These are phyloP conservation scores for Linanthus parryae DNA, from an alignment of 148 eudicot species.

Conservation along the genomic window DNA sequence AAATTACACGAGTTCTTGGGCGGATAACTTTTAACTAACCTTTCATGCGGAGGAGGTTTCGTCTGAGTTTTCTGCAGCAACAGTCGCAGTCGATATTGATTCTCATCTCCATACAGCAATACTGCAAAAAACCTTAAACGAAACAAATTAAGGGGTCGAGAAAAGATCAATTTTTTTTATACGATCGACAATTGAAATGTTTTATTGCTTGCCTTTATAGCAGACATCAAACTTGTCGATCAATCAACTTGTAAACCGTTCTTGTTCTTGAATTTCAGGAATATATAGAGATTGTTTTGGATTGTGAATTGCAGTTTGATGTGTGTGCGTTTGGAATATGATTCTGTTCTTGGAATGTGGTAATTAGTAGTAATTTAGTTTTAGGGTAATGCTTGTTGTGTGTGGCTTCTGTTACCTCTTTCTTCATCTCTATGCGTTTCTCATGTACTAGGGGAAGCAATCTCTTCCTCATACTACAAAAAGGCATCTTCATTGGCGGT, in stretches of 20 bases:
- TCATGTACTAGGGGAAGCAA: slow-evolving; percentile 7
- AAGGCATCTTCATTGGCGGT: too few relatives aligned
- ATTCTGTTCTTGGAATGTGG: slow-evolving; percentile 17
- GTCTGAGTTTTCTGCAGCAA: slow-evolving; percentile 38
- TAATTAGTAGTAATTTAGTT: too few relatives aligned
- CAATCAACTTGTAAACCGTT: too few relatives aligned
- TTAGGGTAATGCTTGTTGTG: neutral
- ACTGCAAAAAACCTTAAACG: slow-evolving; percentile 11
- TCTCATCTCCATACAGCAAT: slow-evolving; percentile 42
- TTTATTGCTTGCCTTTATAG: slow-evolving; percentile 9
- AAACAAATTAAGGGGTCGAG: neutral
- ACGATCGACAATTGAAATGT: neutral
- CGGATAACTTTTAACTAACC: too few relatives aligned
- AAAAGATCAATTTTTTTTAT: neutral
- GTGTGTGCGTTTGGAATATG: slow-evolving; percentile 29
- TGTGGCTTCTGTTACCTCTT: slow-evolving; percentile 1
- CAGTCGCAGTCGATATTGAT: slow-evolving; percentile 40
- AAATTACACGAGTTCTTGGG: too few relatives aligned
- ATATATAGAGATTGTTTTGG: too few relatives aligned
- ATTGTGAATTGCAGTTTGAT: too few relatives aligned
- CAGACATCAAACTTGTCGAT: slow-evolving; percentile 8
- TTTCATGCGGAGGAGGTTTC: slow-evolving; percentile 40
- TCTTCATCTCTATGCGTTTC: neutral
- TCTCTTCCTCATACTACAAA: slow-evolving; percentile 6
- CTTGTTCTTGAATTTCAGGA: too few relatives aligned